These are phyloP conservation scores for Ophiostoma pallidulum DNA, from an alignment of 2,329 filamentous ascomycete species.

Conservation along the genomic window DNA sequence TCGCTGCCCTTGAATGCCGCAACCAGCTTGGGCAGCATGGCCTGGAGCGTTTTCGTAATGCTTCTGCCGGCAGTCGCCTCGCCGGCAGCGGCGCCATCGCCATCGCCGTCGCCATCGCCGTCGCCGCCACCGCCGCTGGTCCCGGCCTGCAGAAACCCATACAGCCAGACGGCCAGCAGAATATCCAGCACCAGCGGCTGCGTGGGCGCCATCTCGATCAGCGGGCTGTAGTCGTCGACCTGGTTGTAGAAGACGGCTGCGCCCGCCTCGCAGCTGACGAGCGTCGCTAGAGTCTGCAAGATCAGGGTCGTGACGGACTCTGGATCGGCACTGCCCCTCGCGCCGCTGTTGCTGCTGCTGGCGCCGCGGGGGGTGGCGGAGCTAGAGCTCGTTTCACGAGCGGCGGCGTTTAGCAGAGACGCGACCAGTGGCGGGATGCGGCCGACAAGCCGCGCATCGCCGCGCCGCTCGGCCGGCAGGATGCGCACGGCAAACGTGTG, in stretches of 20 bases:
- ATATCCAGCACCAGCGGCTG: constrained; percentile 46
- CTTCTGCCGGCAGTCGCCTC: constrained; percentile 12
- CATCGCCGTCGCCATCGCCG: too few species aligned
- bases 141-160: constrained; percentile 20
- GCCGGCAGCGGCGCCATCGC: too few species aligned
- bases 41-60: constrained; percentile 35
- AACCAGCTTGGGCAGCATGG: constrained; percentile 37
- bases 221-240: constrained; percentile 39
- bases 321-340: constrained; percentile 27
- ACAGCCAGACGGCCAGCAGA: constrained; percentile 47
- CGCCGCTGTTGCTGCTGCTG: background rate
- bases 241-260: constrained; percentile 35
- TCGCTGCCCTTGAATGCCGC: constrained; percentile 50
- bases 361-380: too few species aligned
- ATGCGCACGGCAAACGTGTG: constrained; percentile 49
- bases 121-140: too few species aligned
- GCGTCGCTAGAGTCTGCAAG: constrained; percentile 46
- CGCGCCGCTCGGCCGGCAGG: constrained; percentile 38
- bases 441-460: constrained; percentile 37
- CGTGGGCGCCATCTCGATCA: constrained; percentile 48
- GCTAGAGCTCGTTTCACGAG: too few species aligned
- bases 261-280: constrained; percentile 44
- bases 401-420: constrained; percentile 39
- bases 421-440: constrained; percentile 45
- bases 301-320: constrained; percentile 42